Evolutionary conservation across 2,329 filamentous ascomycete species (phyloP), one percentile per base, ranked within the genome.

Genomic region (Helotiales sp.): DNA sequence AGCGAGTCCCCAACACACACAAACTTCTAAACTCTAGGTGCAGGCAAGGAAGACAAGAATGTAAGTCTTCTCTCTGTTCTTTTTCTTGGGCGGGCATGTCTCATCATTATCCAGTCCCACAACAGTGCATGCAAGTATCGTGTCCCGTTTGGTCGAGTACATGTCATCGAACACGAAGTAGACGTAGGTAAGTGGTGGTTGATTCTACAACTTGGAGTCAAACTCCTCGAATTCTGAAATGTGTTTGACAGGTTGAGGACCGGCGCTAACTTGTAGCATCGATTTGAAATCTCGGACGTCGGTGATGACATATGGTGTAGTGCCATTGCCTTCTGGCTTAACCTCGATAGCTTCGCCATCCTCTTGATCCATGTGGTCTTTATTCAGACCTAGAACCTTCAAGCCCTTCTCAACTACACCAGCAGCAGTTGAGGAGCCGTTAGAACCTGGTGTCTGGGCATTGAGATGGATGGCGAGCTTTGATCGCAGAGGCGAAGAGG

Each of bases 201-300:
- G 2, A 3, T n/a, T 59, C 58, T 54, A 68, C 55, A 97, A 84
- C 82, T 97, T 97, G 15, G 92, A 82, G 70, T 92, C 93, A 67
- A 90, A 83, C 67, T 97, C 95, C 77, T 97, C 92, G 79, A 95
- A 98, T 75, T 93, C 91, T 69, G 85, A 90, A 64, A 98, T 79
- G 71, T 96, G 91, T 75, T 86, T 89, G 32, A 92, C 87, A 0
- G 94, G 87, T 69, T 85, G 85, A 1, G 93, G 88, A 0, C 92
- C 95, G 24, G 86, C 84, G 70, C 89, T 96, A 28, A 93, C 86
- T 67, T 86, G 82, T 74, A 97, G 83, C 15, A 87, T 84, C 0
- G 92, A 89, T 84, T 96, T 97, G 85, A 91, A 97, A 30, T 87
- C 85, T 68, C 91, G 85, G 2, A 97, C 90, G 76, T 97, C 92